phyloP scores from a whole-genome alignment of 768 basidiomycete genomes.

The Tulasnella calospora region DNA sequence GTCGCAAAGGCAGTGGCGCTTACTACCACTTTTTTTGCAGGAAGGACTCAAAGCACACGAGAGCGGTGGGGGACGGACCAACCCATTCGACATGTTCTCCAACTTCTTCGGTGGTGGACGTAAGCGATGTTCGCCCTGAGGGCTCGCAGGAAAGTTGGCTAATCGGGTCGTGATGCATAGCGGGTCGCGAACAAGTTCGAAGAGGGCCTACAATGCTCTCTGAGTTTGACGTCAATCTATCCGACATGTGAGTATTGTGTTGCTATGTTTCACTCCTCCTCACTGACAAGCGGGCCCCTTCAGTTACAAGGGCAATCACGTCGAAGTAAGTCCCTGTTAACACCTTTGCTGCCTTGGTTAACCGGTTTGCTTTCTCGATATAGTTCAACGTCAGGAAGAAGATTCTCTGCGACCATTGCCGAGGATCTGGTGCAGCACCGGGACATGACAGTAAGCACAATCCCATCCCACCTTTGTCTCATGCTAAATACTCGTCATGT shows the following conservation, averaged over 20 bases:
- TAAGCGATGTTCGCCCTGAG: slow-evolving; percentile 39
- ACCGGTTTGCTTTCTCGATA: not conserved
- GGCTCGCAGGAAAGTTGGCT: not conserved
- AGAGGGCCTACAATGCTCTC: slow-evolving; percentile 70
- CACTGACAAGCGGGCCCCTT: not conserved
- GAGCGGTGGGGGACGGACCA: slow-evolving; percentile 63
- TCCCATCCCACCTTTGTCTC: slow-evolving; percentile 71
- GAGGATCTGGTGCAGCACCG: slow-evolving; percentile 89
- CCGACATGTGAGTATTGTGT: slow-evolving; percentile 61
- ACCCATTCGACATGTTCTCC: slow-evolving; percentile 93
- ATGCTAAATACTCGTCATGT: slow-evolving; percentile 48
- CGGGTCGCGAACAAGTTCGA: slow-evolving; percentile 56
- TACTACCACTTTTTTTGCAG: slow-evolving; percentile 37
- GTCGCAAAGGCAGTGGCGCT: not conserved
- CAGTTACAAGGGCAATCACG: slow-evolving; percentile 78
- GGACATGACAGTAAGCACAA: slow-evolving; percentile 83
- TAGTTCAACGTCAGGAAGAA: slow-evolving; percentile 91
- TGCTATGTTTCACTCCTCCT: not conserved
- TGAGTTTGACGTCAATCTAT: slow-evolving; percentile 79
- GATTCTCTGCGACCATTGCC: slow-evolving; percentile 93
- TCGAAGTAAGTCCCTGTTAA: slow-evolving; percentile 56
- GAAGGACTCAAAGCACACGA: slow-evolving; percentile 91
- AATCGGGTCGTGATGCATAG: slow-evolving; percentile 37
- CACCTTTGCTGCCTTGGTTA: slow-evolving; percentile 24
- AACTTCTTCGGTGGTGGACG: slow-evolving; percentile 85